Base-by-base conservation (phyloP, 1,284 basidiomycete genomes). In the Grifola frondosa region DNA sequence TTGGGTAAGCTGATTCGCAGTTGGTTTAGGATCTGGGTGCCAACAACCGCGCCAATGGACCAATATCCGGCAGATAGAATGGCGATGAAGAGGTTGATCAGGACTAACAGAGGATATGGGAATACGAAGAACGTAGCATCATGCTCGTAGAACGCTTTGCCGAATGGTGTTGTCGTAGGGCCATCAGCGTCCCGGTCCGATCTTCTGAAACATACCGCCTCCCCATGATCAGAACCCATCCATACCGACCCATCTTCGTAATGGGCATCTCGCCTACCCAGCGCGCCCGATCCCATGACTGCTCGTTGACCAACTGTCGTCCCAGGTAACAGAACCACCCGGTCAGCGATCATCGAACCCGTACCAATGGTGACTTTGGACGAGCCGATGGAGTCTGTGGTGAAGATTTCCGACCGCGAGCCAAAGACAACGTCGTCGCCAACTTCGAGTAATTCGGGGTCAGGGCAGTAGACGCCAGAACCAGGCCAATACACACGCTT, bases 271-370 rank as follows among this genome's bases (percentile, higher is more conserved):
- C 73, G 62, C 47, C 64, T 68, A 12, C 66, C 66, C 28, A 74
- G 60, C 4, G 73, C 63, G 24, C 73, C 73, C 11, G 72, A 70
- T 16, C 71, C 73, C 69, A 74, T 73, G 17, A 74, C 67, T 6
- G 71, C 64, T 17, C 64, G 58, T 29, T 56, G 46, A 7, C 73
- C 71, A 26, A 75, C 62, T 2, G 56, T 58, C n/a, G 66, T 66
- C 15, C 67, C 67, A 22, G 73, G 72, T 8, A 73, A 61, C 11
- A 74, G 58, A 5, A 75, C 65, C 13, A 71, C 69, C 9, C 72
- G 67, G 53, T 75, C 73, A 12, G 72, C 72, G 30, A 75, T 69
- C 73, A 74, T 75, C 23, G 71, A 72, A 34, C 73, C 73, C 32
- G 60, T 56, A 6, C 58, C 66, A 40, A 75, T 64, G 11, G 60